Conservation (phyloP, 768 basidiomycete species). For the Naganishia kalamii region DNA sequence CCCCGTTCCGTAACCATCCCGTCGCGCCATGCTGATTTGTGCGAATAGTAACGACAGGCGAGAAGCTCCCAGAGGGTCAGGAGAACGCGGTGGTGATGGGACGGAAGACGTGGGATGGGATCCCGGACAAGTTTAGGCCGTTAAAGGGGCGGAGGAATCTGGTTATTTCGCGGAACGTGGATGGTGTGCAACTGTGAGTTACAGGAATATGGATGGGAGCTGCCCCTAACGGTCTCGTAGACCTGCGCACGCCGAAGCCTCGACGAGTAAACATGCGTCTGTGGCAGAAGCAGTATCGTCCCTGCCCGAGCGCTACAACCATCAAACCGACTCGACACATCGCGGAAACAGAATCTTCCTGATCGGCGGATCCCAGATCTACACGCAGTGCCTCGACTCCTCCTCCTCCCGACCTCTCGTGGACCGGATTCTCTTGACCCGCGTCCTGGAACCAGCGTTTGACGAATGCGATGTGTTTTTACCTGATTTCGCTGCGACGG, state of each 20-base stretch:
- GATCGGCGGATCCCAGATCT: conserved; percentile 86
- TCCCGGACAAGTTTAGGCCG: conserved; percentile 76
- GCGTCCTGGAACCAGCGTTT: conserved; percentile 67
- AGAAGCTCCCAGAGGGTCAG: conserved; percentile 52
- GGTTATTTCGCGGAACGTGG: conserved; percentile 65
- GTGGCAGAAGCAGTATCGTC: conserved; percentile 26
- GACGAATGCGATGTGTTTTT: conserved; percentile 81
- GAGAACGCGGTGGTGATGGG: conserved; percentile 88
- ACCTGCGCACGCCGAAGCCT: not conserved
- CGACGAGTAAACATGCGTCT: conserved; percentile 22
- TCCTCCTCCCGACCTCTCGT: conserved; percentile 48
- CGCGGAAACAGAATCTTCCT: conserved; percentile 56
- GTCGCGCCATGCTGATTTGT: not conserved
- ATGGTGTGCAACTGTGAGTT: conserved; percentile 39
- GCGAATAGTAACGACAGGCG: conserved; percentile 38
- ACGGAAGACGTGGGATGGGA: conserved; percentile 94
- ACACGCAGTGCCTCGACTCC: conserved; percentile 58
- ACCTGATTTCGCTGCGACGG: conserved; percentile 55
- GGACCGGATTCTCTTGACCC: conserved; percentile 80
- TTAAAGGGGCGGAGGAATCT: conserved; percentile 69
- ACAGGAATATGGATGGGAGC: not conserved
- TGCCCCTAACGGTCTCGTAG: not conserved
- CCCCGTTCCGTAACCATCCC: not conserved
- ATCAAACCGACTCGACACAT: not conserved
- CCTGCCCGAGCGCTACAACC: conserved; percentile 4